Base-by-base conservation (phyloP, 345 rosid species). In the Noccaea bulbosa region DNA sequence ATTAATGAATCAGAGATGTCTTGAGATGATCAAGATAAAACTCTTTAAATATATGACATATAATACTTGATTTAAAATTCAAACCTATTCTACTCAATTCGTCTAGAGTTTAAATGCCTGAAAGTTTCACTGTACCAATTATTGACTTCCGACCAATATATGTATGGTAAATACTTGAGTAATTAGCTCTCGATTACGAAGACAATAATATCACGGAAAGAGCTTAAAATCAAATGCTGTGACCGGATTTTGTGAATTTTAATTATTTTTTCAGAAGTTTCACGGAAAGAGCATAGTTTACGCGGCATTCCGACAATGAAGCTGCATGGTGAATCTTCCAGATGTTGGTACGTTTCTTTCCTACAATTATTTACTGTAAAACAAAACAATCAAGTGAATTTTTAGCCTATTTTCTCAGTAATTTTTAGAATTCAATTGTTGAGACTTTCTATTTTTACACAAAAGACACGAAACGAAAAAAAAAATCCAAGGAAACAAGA, bases 251-350 rank as follows among this genome's bases (percentile, higher is more conserved):
- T 43, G 8, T 24, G 32, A 58, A 27, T 27, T 40, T 61, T 38
- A 27, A 27, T 27, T 27, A 2, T 1, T 11, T 3, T 24, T 43
- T 2, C 11, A 52, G 17, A 49, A 8, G 12, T 47, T 27, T 27
- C 8, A 62, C 4, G 38, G 11, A 20, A 17, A 62, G 30, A 54
- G 2, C 14, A 27, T 15, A 44, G 24, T 7, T 37, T 38, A 75
- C 57, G 58, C 65, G 78, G 52, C 64, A 62, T 62, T 49, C 75
- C 79, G 79, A 75, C 32, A 75, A 75, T 62, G 71, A 75, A 62
- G 79, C 33, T 75, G 53, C 39, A 69, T 63, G 74, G 75, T 69
- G 17, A 69, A 54, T 61, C 65, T 43, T 75, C 63, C 20, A 67
- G 62, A 74, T 66, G 50, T 49, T 57, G 61, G 24, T 49, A 58